Evolutionary conservation across 106 monocot species (phyloP).

Genomic region (Dendrobium huoshanense): DNA sequence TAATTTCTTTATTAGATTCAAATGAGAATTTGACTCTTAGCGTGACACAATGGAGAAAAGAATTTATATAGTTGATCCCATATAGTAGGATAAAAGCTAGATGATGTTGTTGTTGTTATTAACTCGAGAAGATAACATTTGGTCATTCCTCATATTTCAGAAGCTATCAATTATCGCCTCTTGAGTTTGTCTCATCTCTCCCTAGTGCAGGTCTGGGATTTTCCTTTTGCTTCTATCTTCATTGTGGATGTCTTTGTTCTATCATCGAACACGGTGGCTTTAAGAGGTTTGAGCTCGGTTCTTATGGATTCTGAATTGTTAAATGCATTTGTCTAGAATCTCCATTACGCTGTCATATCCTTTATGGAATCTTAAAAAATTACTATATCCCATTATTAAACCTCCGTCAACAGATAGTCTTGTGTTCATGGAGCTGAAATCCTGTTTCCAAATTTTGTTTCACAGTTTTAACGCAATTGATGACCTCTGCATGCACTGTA

Average conservation of each 20-base stretch:
- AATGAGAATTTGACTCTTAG: no score
- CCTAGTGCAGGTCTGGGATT: slow-evolving; percentile 81
- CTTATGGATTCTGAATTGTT: background rate
- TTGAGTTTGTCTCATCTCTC: slow-evolving; percentile 10
- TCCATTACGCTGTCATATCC: background rate
- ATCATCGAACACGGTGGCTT: slow-evolving; percentile 73
- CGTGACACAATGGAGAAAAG: no score
- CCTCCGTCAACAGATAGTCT: background rate
- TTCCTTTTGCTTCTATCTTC: slow-evolving; percentile 54
- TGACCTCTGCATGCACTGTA: slow-evolving; percentile 14
- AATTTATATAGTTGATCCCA: no score
- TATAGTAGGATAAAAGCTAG: no score
- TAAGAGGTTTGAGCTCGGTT: slow-evolving; percentile 46
- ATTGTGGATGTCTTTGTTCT: slow-evolving; percentile 72
- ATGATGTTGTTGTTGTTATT: background rate
- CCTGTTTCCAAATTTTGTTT: background rate
- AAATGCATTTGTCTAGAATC: background rate
- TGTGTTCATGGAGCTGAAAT: background rate
- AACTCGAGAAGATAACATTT: background rate
- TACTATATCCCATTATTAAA: background rate
- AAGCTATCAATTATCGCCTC: background rate
- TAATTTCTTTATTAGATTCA: no score
- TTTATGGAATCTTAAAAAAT: background rate
- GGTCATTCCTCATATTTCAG: background rate
- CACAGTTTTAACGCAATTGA: slow-evolving; percentile 28